phyloP scores from a whole-genome alignment of 352 stramenopile genomes.

The Globisporangium abappressorium region DNA sequence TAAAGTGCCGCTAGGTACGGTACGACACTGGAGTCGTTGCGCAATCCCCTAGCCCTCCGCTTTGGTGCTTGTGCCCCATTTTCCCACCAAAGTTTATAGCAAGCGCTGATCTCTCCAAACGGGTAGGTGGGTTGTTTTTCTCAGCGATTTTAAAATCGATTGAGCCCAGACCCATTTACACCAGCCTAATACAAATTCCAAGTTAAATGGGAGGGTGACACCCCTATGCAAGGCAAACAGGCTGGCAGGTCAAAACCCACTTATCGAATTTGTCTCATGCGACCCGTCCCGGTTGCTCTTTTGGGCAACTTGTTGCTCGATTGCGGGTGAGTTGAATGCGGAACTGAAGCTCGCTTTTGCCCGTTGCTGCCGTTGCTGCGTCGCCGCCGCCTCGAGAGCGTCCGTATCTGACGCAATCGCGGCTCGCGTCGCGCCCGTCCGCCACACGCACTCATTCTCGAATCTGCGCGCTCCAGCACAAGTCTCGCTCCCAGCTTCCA shows the following conservation, averaged over 20 bases:
- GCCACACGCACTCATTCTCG: slow-evolving; percentile 50
- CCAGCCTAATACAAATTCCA: not conserved
- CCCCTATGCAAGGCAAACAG: not conserved
- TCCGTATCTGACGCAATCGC: slow-evolving; percentile 13
- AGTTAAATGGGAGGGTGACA: not conserved
- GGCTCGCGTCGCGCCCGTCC: not conserved
- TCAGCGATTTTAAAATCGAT: not conserved
- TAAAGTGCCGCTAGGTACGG: slow-evolving; percentile 1
- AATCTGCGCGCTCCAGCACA: slow-evolving; percentile 55
- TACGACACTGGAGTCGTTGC: not conserved
- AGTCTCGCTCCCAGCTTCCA: slow-evolving; percentile 14
- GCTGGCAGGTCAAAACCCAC: not conserved
- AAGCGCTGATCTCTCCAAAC: slow-evolving; percentile 5
- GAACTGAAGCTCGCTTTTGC: slow-evolving; percentile 8
- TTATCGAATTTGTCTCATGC: slow-evolving; percentile 1
- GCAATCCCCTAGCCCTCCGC: slow-evolving; percentile 16
- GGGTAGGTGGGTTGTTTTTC: not conserved
- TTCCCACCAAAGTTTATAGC: not conserved
- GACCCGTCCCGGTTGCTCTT: slow-evolving; percentile 5
- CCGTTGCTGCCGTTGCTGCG: not conserved
- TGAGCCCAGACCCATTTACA: not conserved
- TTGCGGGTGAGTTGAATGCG: slow-evolving; percentile 8
- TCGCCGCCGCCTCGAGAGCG: slow-evolving; percentile 1
- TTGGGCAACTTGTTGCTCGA: slow-evolving; percentile 1
- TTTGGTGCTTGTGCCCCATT: slow-evolving; percentile 18